These are phyloP conservation scores for Pelargonium nanum DNA, from an alignment of 345 rosid genomes.

Conservation along the genomic window DNA sequence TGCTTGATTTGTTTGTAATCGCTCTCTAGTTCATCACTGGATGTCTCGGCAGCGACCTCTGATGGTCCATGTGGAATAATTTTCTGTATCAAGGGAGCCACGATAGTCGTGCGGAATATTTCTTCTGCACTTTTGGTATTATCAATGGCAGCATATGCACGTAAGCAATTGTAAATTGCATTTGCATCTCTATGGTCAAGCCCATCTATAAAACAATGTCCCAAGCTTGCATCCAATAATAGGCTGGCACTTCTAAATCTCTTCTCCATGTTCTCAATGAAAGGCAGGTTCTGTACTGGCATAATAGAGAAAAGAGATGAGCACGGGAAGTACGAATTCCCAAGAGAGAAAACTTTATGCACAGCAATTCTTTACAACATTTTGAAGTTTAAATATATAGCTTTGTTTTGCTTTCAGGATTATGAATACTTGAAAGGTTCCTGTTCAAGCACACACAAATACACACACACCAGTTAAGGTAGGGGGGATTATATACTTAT, in stretches of 20 bases:
- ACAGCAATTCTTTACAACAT: conserved; percentile 3
- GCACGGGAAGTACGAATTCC: conserved; percentile 21
- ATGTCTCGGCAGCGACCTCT: conserved; percentile 32
- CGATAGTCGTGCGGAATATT: conserved; percentile 62
- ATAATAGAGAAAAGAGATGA: conserved; percentile 45
- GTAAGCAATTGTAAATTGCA: conserved; percentile 89
- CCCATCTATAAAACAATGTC: conserved; percentile 91
- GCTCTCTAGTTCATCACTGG: conserved; percentile 66
- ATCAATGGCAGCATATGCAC: conserved; percentile 94
- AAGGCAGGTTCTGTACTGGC: conserved; percentile 99
- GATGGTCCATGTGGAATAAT: conserved; percentile 48
- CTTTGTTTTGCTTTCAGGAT: background rate
- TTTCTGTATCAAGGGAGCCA: conserved; percentile 64
- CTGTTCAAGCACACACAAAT: background rate
- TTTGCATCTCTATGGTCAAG: conserved; percentile 70
- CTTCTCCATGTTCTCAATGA: conserved; percentile 94
- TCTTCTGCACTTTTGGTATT: conserved; percentile 73
- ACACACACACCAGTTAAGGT: background rate
- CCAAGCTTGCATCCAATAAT: conserved; percentile 84
- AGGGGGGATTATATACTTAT: background rate
- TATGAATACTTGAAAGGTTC: background rate
- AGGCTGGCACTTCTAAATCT: conserved; percentile 80
- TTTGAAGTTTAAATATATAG: background rate
- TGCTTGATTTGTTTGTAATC: conserved; percentile 69
- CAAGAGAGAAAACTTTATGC: conserved; percentile 2